Conservation (phyloP, 2,329 filamentous ascomycete species). For the Calcarisporium arbuscula region DNA sequence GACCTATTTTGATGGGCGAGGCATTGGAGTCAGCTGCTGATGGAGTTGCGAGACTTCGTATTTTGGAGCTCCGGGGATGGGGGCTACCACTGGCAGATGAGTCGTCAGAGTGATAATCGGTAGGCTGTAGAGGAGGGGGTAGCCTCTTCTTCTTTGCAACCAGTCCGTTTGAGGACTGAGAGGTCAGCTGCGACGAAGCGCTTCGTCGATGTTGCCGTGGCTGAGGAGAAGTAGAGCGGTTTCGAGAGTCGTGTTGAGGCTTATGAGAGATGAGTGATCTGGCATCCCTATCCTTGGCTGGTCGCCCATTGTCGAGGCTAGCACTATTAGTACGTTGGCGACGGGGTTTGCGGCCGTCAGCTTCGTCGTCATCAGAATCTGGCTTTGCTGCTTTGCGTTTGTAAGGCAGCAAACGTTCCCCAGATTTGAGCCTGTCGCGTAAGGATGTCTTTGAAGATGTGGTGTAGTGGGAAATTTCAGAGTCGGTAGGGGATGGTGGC, state of each 20-base stretch:
- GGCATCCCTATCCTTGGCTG: slow-evolving; percentile 27
- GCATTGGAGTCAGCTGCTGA: slow-evolving; percentile 53
- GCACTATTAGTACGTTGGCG: slow-evolving; percentile 45
- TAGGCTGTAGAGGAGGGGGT: slow-evolving; percentile 54
- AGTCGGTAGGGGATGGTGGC: slow-evolving; percentile 48
- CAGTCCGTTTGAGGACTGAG: slow-evolving; percentile 48
- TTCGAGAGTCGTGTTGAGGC: slow-evolving; percentile 22
- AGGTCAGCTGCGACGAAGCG: slow-evolving; percentile 55
- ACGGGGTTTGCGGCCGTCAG: slow-evolving; percentile 45
- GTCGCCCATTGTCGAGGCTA: slow-evolving; percentile 27
- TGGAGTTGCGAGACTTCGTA: slow-evolving; percentile 50
- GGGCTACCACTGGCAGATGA: slow-evolving; percentile 56
- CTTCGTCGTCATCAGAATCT: slow-evolving; percentile 55
- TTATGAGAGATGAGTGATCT: slow-evolving; percentile 25
- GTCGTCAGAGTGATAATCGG: slow-evolving; percentile 62
- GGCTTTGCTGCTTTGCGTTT: slow-evolving; percentile 49
- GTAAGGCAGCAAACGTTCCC: slow-evolving; percentile 39
- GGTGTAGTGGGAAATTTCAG: slow-evolving; percentile 41
- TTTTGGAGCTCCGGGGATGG: slow-evolving; percentile 51
- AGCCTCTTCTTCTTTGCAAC: slow-evolving; percentile 55
- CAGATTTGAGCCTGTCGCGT: slow-evolving; percentile 41
- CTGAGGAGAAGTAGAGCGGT: slow-evolving; percentile 54
- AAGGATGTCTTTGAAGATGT: slow-evolving; percentile 35
- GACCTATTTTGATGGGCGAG: slow-evolving; percentile 61
- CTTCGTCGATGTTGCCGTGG: slow-evolving; percentile 55